Evolutionary conservation across 805 yeast genomes (phyloP), one percentile per base, ranked within the genome.

Genomic region (Metschnikowia bowlesiae): DNA sequence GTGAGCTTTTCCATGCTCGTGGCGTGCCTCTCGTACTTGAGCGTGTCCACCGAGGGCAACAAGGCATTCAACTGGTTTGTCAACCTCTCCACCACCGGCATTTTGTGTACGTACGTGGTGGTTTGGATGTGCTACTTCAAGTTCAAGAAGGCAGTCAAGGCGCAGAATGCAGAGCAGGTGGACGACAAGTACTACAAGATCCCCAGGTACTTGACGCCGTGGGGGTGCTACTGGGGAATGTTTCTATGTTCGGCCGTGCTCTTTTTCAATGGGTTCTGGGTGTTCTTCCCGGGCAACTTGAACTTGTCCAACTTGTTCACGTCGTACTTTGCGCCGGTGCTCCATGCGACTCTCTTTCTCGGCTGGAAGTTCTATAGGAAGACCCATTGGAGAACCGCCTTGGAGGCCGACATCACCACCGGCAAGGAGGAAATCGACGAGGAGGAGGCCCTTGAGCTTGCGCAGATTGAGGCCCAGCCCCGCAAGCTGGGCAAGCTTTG

Each of bases 41-140:
- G 68, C 62, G 64, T 84, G 50, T 75, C 83, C 28, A 71, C 76
- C 41, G 71, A 78, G 31, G 78, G 91, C 28, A 79, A 81, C 13
- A 75, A 76, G 2, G 94, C 87, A 3, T 74, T 87, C 53, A 76
- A 74, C 59, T 87, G 92, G 91, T 72, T 87, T 46, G 79, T 85
- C 51, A 84, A 85, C 58, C 68, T 87, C 36, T 72, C 68, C 46
- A 85, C 94, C 3, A 81, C 71, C n/a, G 72, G 70, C 82, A 35
- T 84, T 86, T 32, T 89, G 84, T 62, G 74, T 83, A 62, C 77
- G 78, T 60, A 84, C 81, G 63, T 85, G 81, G 68, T 71, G 75
- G 47, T 71, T 76, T 51, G 80, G 86, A 61, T 71, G 82, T 57
- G 64, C 75, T 41, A 80, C 86, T 26, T 87, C 60, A 65, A 66